Base-by-base conservation (phyloP, 2,329 filamentous ascomycete species). In the Pleomassaria siparia region DNA sequence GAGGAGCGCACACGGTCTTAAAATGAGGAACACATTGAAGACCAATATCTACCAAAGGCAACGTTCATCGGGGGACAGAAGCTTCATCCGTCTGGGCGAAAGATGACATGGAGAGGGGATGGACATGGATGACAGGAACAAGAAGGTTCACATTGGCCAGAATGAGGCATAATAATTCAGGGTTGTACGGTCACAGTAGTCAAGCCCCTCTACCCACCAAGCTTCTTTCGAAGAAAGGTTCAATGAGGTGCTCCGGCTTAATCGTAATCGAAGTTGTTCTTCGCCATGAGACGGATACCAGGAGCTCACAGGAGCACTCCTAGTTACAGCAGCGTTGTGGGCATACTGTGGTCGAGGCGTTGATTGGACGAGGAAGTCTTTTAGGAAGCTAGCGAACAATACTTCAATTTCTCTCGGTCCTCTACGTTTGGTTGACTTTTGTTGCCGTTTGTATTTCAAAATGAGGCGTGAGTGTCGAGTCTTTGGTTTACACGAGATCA, bases 211-310 rank as follows among this genome's bases (percentile, higher is more conserved):
- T 88, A 96, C 84, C 86, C 89, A 87, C 84, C 84, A 78, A 74
- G 71, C 71, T 78, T 83, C 88, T 95, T 76, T 95, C 88, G 77
- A 82, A 75, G 77, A 78, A 80, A 84, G 81, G 84, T 85, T 89
- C 82, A 86, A 91, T 84, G 85, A 86, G 85, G 83, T 83, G 89
- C 91, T 95, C 91, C 91, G 91, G 91, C 91, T 96, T 96, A 96
- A 94, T 95, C 87, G 89, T 86, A 88, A 89, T 89, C 87, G 66
- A 49, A 53, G 55, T 58, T 71, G 44, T 64, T 95, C 82, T 95
- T 79, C 87, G 91, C 90, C 89, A 81, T 50, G 72, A 72, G 87
- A 85, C 80, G 80, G 80, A 79, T 87, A 94, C 90, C 88, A 88
- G 90, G 81, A 82, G 77, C 79, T 86, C 85, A 89, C 80, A 73